Conservation (phyloP, 345 rosid genomes). For the Stellera chamaejasme region DNA sequence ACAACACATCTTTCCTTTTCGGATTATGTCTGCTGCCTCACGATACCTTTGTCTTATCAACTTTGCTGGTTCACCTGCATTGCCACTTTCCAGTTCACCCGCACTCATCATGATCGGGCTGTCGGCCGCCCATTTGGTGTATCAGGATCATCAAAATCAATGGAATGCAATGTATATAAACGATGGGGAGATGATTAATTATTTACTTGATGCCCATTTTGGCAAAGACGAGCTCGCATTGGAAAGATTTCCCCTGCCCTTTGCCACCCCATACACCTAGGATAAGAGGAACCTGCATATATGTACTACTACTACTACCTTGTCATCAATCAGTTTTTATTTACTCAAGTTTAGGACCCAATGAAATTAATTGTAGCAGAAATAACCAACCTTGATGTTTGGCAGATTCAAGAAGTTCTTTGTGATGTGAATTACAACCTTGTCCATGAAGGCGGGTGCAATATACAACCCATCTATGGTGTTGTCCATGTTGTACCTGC, state of each 20-base stretch:
- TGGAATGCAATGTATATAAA: background rate
- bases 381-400: conserved; percentile 32
- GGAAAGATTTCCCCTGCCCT: conserved; percentile 62
- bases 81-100: conserved; percentile 54
- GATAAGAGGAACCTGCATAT: conserved; percentile 37
- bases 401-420: conserved; percentile 54
- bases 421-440: conserved; percentile 41
- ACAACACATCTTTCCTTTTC: conserved; percentile 48
- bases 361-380: no score
- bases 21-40: conserved; percentile 42
- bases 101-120: conserved; percentile 56
- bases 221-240: conserved; percentile 51
- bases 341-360: background rate
- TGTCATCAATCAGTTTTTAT: background rate
- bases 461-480: conserved; percentile 42
- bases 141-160: background rate
- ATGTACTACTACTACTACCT: background rate
- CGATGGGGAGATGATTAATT: background rate
- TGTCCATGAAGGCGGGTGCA: conserved; percentile 56
- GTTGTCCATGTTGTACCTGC: conserved; percentile 32
- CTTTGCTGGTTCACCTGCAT: conserved; percentile 56
- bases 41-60: conserved; percentile 46
- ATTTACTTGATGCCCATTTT: conserved; percentile 54
- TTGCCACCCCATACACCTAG: conserved; percentile 59
- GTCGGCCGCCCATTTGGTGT: background rate